Conservation (phyloP, 768 basidiomycete genomes). For the Hemileccinum impolitum region DNA sequence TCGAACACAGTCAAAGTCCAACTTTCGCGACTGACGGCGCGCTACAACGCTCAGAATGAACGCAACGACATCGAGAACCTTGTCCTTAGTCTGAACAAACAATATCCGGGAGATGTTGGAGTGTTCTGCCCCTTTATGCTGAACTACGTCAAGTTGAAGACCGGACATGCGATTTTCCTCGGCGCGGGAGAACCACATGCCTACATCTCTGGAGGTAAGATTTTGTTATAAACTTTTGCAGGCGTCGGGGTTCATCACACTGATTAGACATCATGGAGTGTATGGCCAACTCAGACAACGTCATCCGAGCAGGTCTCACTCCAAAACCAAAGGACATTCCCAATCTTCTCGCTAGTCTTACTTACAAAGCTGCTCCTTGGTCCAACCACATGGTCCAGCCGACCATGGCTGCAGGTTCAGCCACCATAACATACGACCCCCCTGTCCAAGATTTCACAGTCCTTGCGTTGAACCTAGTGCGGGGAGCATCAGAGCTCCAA, state of each 20-base stretch:
- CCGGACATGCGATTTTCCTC: slow-evolving; percentile 91
- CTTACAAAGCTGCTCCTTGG: slow-evolving; percentile 72
- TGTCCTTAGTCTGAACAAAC: slow-evolving; percentile 56
- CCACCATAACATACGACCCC: slow-evolving; percentile 75
- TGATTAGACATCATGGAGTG: slow-evolving; percentile 91
- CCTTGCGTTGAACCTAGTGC: slow-evolving; percentile 51
- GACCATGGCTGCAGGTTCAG: slow-evolving; percentile 39
- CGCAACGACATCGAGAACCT: slow-evolving; percentile 57
- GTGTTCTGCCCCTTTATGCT: slow-evolving; percentile 87
- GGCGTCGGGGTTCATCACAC: not conserved
- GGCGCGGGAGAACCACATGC: slow-evolving; percentile 97
- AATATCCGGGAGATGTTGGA: slow-evolving; percentile 94
- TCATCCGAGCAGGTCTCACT: slow-evolving; percentile 96
- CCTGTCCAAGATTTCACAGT: slow-evolving; percentile 95
- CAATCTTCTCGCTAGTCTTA: slow-evolving; percentile 83
- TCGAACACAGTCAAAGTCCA: slow-evolving; percentile 47
- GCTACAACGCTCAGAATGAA: slow-evolving; percentile 52
- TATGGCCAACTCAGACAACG: slow-evolving; percentile 99
- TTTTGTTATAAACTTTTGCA: not conserved
- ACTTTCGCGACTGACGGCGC: slow-evolving; percentile 52
- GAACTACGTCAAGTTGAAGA: slow-evolving; percentile 75
- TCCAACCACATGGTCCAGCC: slow-evolving; percentile 70
- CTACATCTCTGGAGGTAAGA: slow-evolving; percentile 86
- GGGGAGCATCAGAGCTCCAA: slow-evolving; percentile 51
- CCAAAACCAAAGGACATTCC: slow-evolving; percentile 94